These are phyloP conservation scores for Psophocarpus tetragonolobus DNA, from an alignment of 306 rosid species.

Conservation along the genomic window DNA sequence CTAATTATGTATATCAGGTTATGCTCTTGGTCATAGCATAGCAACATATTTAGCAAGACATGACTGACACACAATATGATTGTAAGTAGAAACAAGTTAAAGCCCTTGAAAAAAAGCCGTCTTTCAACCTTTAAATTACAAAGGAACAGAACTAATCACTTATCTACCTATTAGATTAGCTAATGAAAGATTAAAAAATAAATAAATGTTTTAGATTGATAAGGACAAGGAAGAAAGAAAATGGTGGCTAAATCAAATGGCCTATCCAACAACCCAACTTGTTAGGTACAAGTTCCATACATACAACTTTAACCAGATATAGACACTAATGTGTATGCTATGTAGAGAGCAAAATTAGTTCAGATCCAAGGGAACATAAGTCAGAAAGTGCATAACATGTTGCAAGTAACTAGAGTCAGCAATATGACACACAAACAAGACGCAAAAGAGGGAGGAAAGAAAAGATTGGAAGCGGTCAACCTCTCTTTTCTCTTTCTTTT, in stretches of 20 bases:
- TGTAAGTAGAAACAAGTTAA: background rate
- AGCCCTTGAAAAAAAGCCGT: background rate
- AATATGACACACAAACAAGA: slow-evolving; percentile 24
- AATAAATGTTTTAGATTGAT: background rate
- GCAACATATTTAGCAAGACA: background rate
- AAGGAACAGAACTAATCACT: background rate
- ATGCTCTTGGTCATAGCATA: background rate
- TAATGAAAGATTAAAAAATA: background rate
- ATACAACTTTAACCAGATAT: slow-evolving; percentile 39
- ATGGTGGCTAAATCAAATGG: slow-evolving; percentile 8
- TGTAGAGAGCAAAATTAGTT: slow-evolving; percentile 16
- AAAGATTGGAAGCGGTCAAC: slow-evolving; percentile 5
- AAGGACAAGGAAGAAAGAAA: slow-evolving; percentile 6
- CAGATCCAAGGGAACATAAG: slow-evolving; percentile 39
- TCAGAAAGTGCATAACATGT: slow-evolving; percentile 38
- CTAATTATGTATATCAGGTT: background rate
- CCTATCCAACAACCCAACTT: slow-evolving; percentile 13
- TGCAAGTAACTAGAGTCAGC: slow-evolving; percentile 36
- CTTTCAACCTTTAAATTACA: slow-evolving; percentile 1
- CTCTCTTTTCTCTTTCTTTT: slow-evolving; percentile 18
- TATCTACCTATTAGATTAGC: background rate
- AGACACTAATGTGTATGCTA: slow-evolving; percentile 14
- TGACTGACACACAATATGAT: background rate
- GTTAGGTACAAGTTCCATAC: slow-evolving; percentile 36
- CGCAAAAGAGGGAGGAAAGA: slow-evolving; percentile 8